These are phyloP conservation scores for Ganoderma lingzhi DNA, from an alignment of 1,284 basidiomycete genomes.

Conservation along the genomic window DNA sequence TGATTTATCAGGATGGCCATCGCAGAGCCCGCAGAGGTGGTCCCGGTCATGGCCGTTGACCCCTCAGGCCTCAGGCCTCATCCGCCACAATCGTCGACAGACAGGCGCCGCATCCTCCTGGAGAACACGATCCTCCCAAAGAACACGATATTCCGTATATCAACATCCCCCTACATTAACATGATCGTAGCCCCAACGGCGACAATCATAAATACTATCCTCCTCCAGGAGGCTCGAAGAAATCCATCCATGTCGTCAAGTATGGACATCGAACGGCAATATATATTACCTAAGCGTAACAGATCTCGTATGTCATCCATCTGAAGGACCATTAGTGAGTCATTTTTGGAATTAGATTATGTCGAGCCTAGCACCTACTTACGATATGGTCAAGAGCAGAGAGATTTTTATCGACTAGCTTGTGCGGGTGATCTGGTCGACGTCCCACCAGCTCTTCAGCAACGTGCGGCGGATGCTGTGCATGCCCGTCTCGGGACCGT, in stretches of 20 bases:
- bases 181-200: background rate
- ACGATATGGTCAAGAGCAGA: background rate
- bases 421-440: slow-evolving; percentile 46
- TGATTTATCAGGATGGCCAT: slow-evolving; percentile 20
- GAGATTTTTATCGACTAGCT: background rate
- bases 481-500: slow-evolving; percentile 52
- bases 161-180: background rate
- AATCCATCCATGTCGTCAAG: slow-evolving; percentile 17
- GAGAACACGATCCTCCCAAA: background rate
- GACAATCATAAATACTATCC: slow-evolving; percentile 17
- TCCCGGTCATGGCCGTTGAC: slow-evolving; percentile 1
- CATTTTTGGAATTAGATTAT: background rate
- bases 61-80: background rate
- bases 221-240: slow-evolving; percentile 9
- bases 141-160: background rate
- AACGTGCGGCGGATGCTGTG: slow-evolving; percentile 59
- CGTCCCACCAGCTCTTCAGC: slow-evolving; percentile 62
- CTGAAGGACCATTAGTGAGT: background rate
- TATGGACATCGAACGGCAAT: slow-evolving; percentile 21
- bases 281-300: background rate
- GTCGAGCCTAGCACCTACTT: background rate
- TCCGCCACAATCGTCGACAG: background rate
- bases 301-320: background rate
- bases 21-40: background rate
- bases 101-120: background rate